Percentiles rank a stretch among this genome's conserved stretches.
phyloP scores from a whole-genome alignment of 345 rosid species.

The Linum tenue region DNA sequence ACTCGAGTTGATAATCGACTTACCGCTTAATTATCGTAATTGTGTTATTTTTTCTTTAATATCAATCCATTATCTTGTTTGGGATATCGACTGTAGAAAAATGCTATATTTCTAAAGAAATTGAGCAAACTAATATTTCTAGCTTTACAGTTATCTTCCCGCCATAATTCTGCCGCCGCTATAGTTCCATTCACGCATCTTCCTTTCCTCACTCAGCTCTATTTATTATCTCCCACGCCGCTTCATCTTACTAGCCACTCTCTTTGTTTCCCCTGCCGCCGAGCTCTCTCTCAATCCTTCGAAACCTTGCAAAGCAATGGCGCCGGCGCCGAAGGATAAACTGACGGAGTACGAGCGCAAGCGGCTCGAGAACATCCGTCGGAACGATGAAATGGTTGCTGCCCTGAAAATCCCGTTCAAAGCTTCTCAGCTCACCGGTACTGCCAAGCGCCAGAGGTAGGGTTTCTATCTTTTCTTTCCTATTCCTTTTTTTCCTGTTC shows the following conservation, averaged over 20 bases:
- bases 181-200: neutral
- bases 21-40: too few relatives aligned
- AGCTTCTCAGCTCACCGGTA: constrained; percentile 43
- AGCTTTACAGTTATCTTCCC: constrained; percentile 1
- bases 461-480: neutral
- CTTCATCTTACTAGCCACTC: neutral
- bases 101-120: too few relatives aligned
- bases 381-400: constrained; percentile 69
- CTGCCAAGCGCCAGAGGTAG: constrained; percentile 46
- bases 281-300: neutral
- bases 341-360: constrained; percentile 70
- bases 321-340: constrained; percentile 44
- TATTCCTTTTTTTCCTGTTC: neutral
- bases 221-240: neutral
- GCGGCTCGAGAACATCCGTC: constrained; percentile 65
- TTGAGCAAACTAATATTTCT: too few relatives aligned
- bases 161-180: constrained; percentile 3
- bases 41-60: too few relatives aligned
- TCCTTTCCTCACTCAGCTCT: neutral
- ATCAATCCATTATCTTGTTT: too few relatives aligned
- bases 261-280: neutral
- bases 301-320: constrained; percentile 31
- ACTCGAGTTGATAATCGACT: too few relatives aligned
- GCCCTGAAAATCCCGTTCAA: constrained; percentile 54
- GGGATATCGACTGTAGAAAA: too few relatives aligned